Evolutionary conservation across 1,139 yeast genomes (phyloP), one percentile per base, ranked within the genome.

Genomic region (Pichia kudriavzevii): DNA sequence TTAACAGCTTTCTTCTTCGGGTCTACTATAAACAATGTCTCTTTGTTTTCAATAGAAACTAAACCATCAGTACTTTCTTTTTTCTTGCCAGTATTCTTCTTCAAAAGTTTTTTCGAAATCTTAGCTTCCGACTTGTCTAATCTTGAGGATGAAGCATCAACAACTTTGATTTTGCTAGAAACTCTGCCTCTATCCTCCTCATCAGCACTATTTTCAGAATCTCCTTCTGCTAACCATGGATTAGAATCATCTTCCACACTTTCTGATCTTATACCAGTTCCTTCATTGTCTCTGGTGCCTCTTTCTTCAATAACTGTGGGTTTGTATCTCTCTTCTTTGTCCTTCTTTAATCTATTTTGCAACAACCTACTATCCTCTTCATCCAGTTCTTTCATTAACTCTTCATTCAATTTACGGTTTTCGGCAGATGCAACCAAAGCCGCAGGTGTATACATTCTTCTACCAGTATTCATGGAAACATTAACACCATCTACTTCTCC

Each of bases 381-480:
- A 22, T 67, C 68, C 31, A 68, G 53, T 42, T 80, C 87, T 20
- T 68, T 66, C 26, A 62, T 35, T 20, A 69, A 58, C 41, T 60
- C 53, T 39, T 60, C 53, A 47, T 68, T 67, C 3, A 65, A 45
- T 25, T 65, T 66, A 15, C 65, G 61, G 41, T 69, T 56, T 15
- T 66, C 73, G 11, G 59, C 59, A 20, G 65, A 65, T 20, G 64
- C 56, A 23, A 63, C 60, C 14, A 68, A 56, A 13, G 80, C 76
- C 15, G 74, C 72, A 5, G 96, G 95, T 4, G 87, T 75, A 52
- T 83, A 88, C 5, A 78, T 67, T 56, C 95, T 70, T 60, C 98
- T 75, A 28, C 96, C 97, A 45, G 69, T 69, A 55, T 85, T 85
- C 32, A 74, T 55, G 14, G 60, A 63, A n/a, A 66, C 57, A 45